Evolutionary conservation across 805 yeast genomes (phyloP), one percentile per base, ranked within the genome.

Genomic region (Wickerhamiella sergipiensis): DNA sequence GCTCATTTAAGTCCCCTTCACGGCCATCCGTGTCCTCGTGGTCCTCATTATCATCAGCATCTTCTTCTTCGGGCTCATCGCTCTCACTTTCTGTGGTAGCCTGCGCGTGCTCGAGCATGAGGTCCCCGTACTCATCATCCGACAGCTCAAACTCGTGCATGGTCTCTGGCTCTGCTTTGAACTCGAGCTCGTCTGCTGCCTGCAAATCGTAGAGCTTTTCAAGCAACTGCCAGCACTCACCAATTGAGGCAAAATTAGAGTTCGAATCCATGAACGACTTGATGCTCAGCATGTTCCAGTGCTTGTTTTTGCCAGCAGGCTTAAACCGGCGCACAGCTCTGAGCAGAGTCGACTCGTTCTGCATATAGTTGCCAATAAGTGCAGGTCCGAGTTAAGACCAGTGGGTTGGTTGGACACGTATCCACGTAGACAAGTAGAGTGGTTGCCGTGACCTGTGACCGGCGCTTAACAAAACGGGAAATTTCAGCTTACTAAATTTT

Each of bases 261-360:
- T 12, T 10, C 12, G 22, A 46, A 4, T 38, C 26, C 21, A 52
- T 13, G 12, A 29, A 23, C 15, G 23, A 6, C 5, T 51, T 36
- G n/a, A 68, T 61, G 42, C 60, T 50, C 19, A 67, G 54, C 69
- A 69, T 65, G 45, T 64, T 57, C 54, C 66, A 64, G 49, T 66
- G 69, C 55, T 63, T 68, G 54, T 65, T 67, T 47, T 57, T 31
- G 1, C 94, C 94, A 0, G 80, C 81, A 0, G 92, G 92, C 61
- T 80, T 81, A 66, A 71, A 73, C 58, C 76, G 79, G 56, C 86
- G 78, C 1, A 81, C 71, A 47, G 84, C 76, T 50, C 76, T 68
- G 57, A 82, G 75, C 23, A 84, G 71, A 53, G 72, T 70, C 33
- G 78, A 76, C 33, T 29, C 33, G n/a, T n/a, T n/a, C n/a, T n/a